Evolutionary conservation across 495 filamentous ascomycete species (phyloP).

Genomic region (Aspergillus sclerotiicarbonarius): DNA sequence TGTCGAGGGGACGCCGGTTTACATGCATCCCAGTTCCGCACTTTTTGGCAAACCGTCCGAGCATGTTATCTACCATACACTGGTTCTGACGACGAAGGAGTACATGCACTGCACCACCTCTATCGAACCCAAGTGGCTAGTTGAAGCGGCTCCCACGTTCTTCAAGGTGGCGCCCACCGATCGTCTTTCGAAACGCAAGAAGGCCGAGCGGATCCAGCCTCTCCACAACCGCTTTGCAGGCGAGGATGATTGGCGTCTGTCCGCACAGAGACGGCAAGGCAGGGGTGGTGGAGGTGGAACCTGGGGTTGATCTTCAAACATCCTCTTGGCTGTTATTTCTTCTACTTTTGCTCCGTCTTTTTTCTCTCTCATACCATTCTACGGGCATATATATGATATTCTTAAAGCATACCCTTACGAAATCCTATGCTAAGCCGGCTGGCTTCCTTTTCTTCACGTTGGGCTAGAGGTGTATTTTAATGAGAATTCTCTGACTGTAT

Average conservation of each 20-base stretch:
- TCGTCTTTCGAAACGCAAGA: conserved; percentile 84
- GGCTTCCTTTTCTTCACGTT: background rate
- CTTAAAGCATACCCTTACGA: conserved; percentile 1
- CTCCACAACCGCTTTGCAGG: conserved; percentile 88
- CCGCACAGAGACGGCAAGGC: conserved; percentile 82
- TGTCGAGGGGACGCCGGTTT: conserved; percentile 91
- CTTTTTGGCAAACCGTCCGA: conserved; percentile 94
- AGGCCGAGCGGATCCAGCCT: conserved; percentile 91
- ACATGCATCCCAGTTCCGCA: conserved; percentile 86
- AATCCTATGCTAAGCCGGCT: background rate
- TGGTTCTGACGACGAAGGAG: conserved; percentile 92
- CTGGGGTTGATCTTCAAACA: conserved; percentile 75
- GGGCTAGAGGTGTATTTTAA: background rate
- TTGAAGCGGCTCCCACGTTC: conserved; percentile 94
- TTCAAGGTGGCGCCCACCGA: conserved; percentile 96
- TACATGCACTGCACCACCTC: conserved; percentile 93
- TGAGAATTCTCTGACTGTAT: background rate
- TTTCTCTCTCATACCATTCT: conserved; percentile 1
- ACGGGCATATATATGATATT: conserved; percentile 5
- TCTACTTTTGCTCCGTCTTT: conserved; percentile 4
- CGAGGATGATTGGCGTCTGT: conserved; percentile 91
- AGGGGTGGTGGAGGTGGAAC: conserved; percentile 90
- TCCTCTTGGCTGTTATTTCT: conserved; percentile 11
- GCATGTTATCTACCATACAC: conserved; percentile 86
- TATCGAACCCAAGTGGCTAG: conserved; percentile 90